These are phyloP conservation scores for Tylopilus orsonianus DNA, from an alignment of 1,284 basidiomycete species.

Conservation along the genomic window DNA sequence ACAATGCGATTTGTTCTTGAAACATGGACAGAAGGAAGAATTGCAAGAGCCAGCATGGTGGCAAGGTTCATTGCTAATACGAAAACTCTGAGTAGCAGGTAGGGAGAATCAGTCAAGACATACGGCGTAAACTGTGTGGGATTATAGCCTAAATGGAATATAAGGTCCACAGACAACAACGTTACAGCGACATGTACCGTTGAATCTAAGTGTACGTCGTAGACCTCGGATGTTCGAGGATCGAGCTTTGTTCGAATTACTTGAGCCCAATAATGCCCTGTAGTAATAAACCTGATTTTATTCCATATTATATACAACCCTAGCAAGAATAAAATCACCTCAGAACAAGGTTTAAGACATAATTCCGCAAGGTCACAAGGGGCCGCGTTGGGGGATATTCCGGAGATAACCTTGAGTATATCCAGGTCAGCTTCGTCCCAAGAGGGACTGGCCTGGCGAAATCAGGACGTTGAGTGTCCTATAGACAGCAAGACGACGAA, in stretches of 20 bases:
- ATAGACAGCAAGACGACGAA: neutral
- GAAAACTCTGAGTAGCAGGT: neutral
- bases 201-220: slow-evolving; percentile 20
- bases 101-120: slow-evolving; percentile 1
- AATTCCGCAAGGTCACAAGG: slow-evolving; percentile 42
- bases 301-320: neutral
- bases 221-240: slow-evolving; percentile 4
- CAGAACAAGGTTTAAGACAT: slow-evolving; percentile 39
- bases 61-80: slow-evolving; percentile 37
- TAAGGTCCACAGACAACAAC: slow-evolving; percentile 2
- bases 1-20: slow-evolving; percentile 36
- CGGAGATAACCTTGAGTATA: slow-evolving; percentile 31
- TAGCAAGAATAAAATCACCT: slow-evolving; percentile 30
- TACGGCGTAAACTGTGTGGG: slow-evolving; percentile 40
- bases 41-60: slow-evolving; percentile 42
- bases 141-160: slow-evolving; percentile 29
- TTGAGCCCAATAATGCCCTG: slow-evolving; percentile 19
- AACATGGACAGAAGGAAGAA: slow-evolving; percentile 37
- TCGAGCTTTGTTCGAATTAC: neutral
- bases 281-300: slow-evolving; percentile 32
- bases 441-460: slow-evolving; percentile 13
- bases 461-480: neutral
- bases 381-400: slow-evolving; percentile 34
- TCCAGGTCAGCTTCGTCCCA: slow-evolving; percentile 29
- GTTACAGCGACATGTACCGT: slow-evolving; percentile 15